Evolutionary conservation across 1,139 yeast species (phyloP), one percentile per base, ranked within the genome.

Genomic region (Candida smagusa): DNA sequence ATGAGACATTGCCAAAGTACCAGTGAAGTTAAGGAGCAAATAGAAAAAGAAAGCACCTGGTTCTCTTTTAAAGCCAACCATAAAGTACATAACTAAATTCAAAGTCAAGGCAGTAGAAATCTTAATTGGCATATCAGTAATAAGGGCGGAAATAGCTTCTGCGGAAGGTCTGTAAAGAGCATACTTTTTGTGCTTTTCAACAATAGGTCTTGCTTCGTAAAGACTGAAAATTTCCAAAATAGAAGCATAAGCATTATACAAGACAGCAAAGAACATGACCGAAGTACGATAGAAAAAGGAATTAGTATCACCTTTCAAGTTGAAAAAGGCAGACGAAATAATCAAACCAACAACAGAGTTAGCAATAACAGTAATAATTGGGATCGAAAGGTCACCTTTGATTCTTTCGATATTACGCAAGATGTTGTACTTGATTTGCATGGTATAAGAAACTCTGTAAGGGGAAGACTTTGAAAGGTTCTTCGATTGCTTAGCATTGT

Each of bases 111-210:
- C 70, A 31, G 79, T 77, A 22, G 68, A 34, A 12, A 82, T 37
- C 55, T 84, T 82, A 28, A 77, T 65, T 0, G 94, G 94, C 43
- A 84, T 51, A 48, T 84, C 88, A 2, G 88, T 76, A 9, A 83
- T 49, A 35, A 83, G 72, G 6, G 86, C 77, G 0, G 90, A 85
- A 12, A 83, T 50, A 0, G 92, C 88, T 48, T 84, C 87, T 2
- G 90, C 87, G 37, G 88, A 73, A 7, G 92, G 92, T 44, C 82
- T 86, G 52, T 84, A 84, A 39, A 85, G 60, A 1, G 89, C 87
- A 58, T 79, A 85, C 30, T 79, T 72, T 54, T 81, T 81, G 50
- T 86, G 95, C 54, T 87, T 87, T 58, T 84, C 90, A 23, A 84
- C 84, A 45, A 86, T 77, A 2, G 86, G 81, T 53, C 95, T 77